Evolutionary conservation across 805 yeast species (phyloP).

Genomic region (Saturnispora dispora): DNA sequence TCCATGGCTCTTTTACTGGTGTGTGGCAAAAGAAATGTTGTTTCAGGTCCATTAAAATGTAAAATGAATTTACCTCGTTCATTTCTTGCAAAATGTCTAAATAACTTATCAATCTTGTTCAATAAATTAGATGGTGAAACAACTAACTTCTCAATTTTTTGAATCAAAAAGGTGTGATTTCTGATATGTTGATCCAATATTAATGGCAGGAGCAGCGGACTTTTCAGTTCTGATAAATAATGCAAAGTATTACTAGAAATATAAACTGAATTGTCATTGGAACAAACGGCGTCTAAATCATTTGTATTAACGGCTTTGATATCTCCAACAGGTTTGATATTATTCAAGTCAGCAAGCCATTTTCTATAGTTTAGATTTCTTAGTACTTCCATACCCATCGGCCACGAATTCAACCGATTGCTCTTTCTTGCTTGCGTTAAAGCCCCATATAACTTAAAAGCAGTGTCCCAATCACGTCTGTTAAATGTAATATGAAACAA

Average conservation of each 20-base stretch:
- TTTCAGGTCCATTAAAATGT: slow-evolving; percentile 5
- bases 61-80: background rate
- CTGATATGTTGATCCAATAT: background rate
- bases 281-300: background rate
- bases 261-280: background rate
- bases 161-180: background rate
- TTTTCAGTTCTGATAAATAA: slow-evolving; percentile 1
- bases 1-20: background rate
- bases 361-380: slow-evolving; percentile 1
- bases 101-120: background rate
- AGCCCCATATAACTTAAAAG: slow-evolving; percentile 1
- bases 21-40: background rate
- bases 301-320: background rate
- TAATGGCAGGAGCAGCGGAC: background rate
- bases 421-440: background rate
- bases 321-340: slow-evolving; percentile 4
- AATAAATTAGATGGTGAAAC: background rate
- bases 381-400: slow-evolving; percentile 1
- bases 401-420: background rate
- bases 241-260: slow-evolving; percentile 2
- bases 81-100: background rate
- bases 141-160: background rate
- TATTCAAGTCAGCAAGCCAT: background rate
- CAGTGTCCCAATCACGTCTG: slow-evolving; percentile 3
- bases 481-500: slow-evolving; percentile 3